A percentile compares a stretch with the other conserved stretches of the same genome.
Conservation (phyloP, 192 early-diverging fungal genomes). For the Backusella sp. region DNA sequence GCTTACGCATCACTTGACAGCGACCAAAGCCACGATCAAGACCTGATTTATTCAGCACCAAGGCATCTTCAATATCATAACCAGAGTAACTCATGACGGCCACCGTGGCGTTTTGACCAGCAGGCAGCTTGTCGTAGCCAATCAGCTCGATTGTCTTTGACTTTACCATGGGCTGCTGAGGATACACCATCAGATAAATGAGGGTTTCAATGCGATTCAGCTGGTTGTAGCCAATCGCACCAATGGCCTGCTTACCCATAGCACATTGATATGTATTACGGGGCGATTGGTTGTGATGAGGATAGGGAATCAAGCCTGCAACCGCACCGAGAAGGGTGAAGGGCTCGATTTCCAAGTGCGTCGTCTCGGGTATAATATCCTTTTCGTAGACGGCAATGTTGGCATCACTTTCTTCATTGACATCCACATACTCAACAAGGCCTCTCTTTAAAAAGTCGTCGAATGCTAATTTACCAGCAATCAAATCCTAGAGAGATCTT, state of each 20-base stretch:
- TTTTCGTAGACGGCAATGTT: constrained; percentile 88
- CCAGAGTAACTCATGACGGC: constrained; percentile 97
- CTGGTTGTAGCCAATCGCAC: constrained; percentile 95
- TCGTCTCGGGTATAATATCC: constrained; percentile 83
- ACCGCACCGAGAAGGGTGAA: constrained; percentile 95
- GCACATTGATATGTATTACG: constrained; percentile 97
- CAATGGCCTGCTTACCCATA: constrained; percentile 99
- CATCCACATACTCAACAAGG: constrained; percentile 94
- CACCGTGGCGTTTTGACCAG: constrained; percentile 89
- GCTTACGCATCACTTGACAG: constrained; percentile 93
- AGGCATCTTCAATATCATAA: constrained; percentile 98
- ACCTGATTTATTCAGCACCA: constrained; percentile 84
- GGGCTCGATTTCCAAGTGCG: constrained; percentile 95
- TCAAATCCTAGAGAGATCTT: constrained; percentile 44
- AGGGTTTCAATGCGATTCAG: constrained; percentile 92
- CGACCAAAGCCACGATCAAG: constrained; percentile 95
- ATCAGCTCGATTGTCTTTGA: constrained; percentile 97
- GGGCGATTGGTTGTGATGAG: constrained; percentile 98
- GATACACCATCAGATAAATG: constrained; percentile 94
- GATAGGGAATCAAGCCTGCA: constrained; percentile 97
- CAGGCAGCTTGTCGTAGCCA: constrained; percentile 90
- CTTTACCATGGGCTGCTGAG: constrained; percentile 97
- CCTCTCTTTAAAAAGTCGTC: constrained; percentile 91
- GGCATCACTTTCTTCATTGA: constrained; percentile 97
- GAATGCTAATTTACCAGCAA: constrained; percentile 64